Percentiles rank a stretch among this genome's conserved stretches.
These are phyloP conservation scores for Penicillium sp. DNA, from an alignment of 2,329 filamentous ascomycete species.

Conservation along the genomic window DNA sequence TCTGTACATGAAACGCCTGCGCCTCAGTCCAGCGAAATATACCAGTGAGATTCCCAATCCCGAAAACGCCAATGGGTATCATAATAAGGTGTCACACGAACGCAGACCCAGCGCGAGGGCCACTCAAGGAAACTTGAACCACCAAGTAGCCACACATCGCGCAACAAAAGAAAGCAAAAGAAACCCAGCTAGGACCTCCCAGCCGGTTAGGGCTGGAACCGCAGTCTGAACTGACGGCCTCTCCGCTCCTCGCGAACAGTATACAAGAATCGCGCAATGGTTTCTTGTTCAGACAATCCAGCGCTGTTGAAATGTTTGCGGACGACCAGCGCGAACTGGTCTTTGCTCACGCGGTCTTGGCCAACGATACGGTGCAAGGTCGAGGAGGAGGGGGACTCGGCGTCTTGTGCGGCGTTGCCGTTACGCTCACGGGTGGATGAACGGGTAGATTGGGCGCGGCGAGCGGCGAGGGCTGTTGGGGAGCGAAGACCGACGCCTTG, in stretches of 20 bases:
- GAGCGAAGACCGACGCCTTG: constrained; percentile 50
- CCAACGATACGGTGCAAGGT: constrained; percentile 36
- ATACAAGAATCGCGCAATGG: constrained; percentile 53
- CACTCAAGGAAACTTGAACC: not conserved
- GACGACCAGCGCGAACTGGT: constrained; percentile 48
- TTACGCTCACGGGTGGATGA: constrained; percentile 20
- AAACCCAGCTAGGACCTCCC: not conserved
- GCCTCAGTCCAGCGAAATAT: not conserved
- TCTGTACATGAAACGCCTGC: constrained; percentile 4
- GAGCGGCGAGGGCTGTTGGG: constrained; percentile 49
- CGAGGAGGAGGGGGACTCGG: constrained; percentile 14
- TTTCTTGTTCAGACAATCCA: constrained; percentile 51
- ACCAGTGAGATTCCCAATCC: not conserved
- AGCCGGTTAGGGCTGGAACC: constrained; percentile 44
- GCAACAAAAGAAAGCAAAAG: not conserved
- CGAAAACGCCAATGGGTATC: constrained; percentile 36
- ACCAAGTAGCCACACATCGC: not conserved
- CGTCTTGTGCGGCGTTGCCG: constrained; percentile 5
- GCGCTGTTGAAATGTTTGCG: constrained; percentile 54
- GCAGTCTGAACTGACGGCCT: constrained; percentile 46
- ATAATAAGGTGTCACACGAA: constrained; percentile 21
- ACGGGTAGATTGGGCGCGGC: constrained; percentile 31
- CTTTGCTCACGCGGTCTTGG: constrained; percentile 47
- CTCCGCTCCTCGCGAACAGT: constrained; percentile 52
- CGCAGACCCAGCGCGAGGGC: not conserved